A percentile compares a stretch with the other conserved stretches of the same genome.
Conservation (phyloP, 177 flowering plant genomes). For the Telopea speciosissima region DNA sequence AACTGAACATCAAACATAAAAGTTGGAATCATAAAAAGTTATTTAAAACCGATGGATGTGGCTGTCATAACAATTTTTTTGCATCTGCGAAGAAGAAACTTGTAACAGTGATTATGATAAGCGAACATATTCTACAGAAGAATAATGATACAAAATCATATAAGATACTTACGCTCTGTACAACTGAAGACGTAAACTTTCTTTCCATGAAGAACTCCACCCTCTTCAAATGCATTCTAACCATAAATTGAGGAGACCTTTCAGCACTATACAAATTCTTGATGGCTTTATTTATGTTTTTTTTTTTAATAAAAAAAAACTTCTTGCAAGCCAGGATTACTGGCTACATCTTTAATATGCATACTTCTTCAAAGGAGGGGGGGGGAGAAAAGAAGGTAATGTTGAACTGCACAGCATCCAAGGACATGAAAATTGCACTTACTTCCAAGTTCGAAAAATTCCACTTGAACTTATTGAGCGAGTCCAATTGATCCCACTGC, state of each 20-base stretch:
- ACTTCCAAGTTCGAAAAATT: conserved; percentile 85
- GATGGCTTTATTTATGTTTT: neutral
- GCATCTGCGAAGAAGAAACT: neutral
- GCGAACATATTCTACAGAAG: neutral
- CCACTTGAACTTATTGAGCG: conserved; percentile 78
- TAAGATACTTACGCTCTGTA: conserved; percentile 73
- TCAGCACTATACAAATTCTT: neutral
- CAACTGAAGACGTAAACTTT: conserved; percentile 84
- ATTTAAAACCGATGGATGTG: neutral
- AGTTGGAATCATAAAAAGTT: neutral
- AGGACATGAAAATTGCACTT: conserved; percentile 17
- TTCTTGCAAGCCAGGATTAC: neutral
- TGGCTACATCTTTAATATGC: neutral
- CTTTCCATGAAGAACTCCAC: conserved; percentile 66
- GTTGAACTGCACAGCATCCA: neutral
- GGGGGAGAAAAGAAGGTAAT: neutral
- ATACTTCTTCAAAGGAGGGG: neutral
- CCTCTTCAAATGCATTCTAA: conserved; percentile 93
- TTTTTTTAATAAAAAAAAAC: neutral
- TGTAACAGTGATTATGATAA: neutral
- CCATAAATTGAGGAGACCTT: neutral
- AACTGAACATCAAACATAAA: neutral
- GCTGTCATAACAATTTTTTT: neutral
- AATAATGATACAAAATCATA: neutral
- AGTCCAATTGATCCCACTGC: conserved; percentile 93